Evolutionary conservation across 2,329 filamentous ascomycete genomes (phyloP).

Genomic region (Aspergillus persii): DNA sequence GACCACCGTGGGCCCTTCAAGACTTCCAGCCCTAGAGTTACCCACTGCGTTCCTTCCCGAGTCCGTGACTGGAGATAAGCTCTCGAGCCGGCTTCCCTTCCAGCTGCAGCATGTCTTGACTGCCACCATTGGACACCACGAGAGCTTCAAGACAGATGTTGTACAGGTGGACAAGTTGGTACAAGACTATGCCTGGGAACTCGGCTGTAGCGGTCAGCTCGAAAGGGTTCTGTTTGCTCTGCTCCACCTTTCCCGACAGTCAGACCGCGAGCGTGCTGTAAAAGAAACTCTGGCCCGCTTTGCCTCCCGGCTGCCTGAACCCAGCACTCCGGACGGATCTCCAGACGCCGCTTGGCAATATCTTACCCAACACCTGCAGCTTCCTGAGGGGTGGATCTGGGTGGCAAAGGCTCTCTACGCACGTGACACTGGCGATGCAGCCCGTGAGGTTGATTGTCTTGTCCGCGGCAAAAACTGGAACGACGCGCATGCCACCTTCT

Average conservation of each 20-base stretch:
- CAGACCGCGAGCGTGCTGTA: conserved; percentile 64
- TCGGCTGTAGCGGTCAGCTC: conserved; percentile 60
- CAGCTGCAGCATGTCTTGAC: conserved; percentile 71
- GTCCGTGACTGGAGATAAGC: conserved; percentile 70
- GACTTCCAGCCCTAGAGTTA: conserved; percentile 45
- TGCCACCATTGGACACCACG: conserved; percentile 45
- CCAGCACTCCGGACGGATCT: conserved; percentile 49
- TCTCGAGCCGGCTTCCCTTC: conserved; percentile 77
- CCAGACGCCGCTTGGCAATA: conserved; percentile 53
- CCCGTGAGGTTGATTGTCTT: conserved; percentile 73
- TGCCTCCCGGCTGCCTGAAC: conserved; percentile 61
- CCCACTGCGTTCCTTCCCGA: conserved; percentile 73
- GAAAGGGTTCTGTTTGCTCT: conserved; percentile 73
- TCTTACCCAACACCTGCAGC: conserved; percentile 63
- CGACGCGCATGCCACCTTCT: conserved; percentile 82
- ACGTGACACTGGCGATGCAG: conserved; percentile 67
- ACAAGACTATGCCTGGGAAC: conserved; percentile 57
- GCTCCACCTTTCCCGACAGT: conserved; percentile 66
- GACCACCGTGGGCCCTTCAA: conserved; percentile 31
- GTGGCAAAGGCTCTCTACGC: conserved; percentile 81
- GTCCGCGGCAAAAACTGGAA: conserved; percentile 72
- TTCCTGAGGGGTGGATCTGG: conserved; percentile 80
- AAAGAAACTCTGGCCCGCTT: conserved; percentile 73
- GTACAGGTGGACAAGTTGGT: conserved; percentile 66
- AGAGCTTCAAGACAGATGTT: conserved; percentile 51